Evolutionary conservation across 1,139 yeast species (phyloP), one percentile per base, ranked within the genome.

Genomic region (Candida tetrigidarum): DNA sequence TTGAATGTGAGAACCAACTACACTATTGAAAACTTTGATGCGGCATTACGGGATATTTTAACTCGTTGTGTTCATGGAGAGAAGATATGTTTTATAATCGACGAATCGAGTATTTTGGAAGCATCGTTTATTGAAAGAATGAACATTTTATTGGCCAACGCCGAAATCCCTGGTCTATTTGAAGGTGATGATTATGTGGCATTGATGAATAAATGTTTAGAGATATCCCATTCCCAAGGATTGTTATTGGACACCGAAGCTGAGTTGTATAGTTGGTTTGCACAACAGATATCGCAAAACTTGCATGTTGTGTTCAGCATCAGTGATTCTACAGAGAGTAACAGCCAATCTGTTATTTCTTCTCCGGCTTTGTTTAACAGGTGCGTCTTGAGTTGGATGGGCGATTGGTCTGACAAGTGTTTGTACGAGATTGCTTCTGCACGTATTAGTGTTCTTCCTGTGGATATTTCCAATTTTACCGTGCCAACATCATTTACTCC

Each of bases 341-440:
- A 67, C 1, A 63, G 54, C 26, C 60, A 69, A 2, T 64, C 66
- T 14, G 76, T 84, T 3, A 74, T 86, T 5, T 75, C 92, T 0
- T 92, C 98, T 0, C 96, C 98, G 0, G 98, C 99, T 0, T 67
- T 93, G 32, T 86, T 90, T 65, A 93, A 93, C 58, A 74, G 99
- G 57, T 93, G 98, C 69, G 96, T 90, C 3, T 66, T 92, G 34
- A 83, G 85, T 58, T 90, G 96, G 92, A 84, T 90, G 85, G 96
- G 96, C 3, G 82, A 83, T 46, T 92, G 97, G 97, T 72, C 84
- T 0, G 54, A 59, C 7, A 50, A 55, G 0, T 69, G 91, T 0
- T 62, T 85, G 43, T 54, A 54, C 14, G 81, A 80, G 43, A 80
- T 90, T 33, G 81, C 81, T 0, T 45, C 57, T 0, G 67, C 74